These are phyloP conservation scores for Micractinium sp. DNA, from an alignment of 139 green algal species.

Conservation along the genomic window DNA sequence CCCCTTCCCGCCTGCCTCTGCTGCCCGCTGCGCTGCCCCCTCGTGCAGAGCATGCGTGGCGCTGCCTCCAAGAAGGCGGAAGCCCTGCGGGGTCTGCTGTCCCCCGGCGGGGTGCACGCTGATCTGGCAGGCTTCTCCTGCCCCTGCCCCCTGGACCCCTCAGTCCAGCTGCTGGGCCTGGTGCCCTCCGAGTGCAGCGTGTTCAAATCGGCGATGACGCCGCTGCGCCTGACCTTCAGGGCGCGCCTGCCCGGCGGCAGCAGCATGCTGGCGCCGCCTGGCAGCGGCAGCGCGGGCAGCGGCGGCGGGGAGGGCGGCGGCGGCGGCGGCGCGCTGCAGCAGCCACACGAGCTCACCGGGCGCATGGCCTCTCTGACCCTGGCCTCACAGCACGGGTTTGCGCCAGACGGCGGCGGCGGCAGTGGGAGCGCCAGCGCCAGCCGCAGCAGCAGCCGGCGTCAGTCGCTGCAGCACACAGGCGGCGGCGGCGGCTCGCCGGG, in stretches of 20 bases:
- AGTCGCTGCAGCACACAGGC: not conserved
- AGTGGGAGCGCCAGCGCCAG: not conserved
- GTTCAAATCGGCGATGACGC: slow-evolving; percentile 92
- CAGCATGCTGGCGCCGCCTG: not conserved
- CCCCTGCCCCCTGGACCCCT: slow-evolving; percentile 83
- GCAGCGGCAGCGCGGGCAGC: not conserved
- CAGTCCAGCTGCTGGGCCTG: slow-evolving; percentile 72
- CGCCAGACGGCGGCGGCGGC: not conserved
- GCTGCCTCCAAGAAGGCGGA: slow-evolving; percentile 56
- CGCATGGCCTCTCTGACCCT: slow-evolving; percentile 28
- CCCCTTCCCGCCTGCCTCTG: not conserved
- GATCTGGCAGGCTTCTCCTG: slow-evolving; percentile 73
- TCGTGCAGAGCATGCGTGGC: slow-evolving; percentile 45
- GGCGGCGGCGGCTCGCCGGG: not conserved
- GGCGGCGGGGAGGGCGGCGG: not conserved
- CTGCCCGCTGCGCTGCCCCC: not conserved
- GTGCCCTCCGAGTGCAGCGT: slow-evolving; percentile 80
- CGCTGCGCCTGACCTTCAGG: slow-evolving; percentile 81
- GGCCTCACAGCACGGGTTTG: slow-evolving; percentile 17
- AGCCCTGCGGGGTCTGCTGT: slow-evolving; percentile 44
- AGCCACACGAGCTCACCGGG: slow-evolving; percentile 1
- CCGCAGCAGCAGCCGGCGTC: not conserved
- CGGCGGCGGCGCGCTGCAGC: not conserved
- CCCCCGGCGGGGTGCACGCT: slow-evolving; percentile 55
- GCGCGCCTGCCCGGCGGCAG: slow-evolving; percentile 36